phyloP scores from a whole-genome alignment of 371 early-diverging fungal species.

The Nematocida sp. region DNA sequence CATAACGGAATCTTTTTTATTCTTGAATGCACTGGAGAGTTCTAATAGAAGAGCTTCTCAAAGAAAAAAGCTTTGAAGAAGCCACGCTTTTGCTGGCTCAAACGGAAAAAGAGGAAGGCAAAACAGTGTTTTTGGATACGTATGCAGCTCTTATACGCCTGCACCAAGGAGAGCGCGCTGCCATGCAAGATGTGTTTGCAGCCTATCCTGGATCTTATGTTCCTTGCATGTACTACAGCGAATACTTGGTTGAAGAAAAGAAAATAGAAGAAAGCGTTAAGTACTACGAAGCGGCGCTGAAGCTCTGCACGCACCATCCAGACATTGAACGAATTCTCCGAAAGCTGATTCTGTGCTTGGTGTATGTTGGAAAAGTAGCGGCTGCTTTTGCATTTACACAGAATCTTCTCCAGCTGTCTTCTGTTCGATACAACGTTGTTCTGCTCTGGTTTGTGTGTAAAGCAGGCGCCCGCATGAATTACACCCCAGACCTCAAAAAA shows the following conservation, averaged over 20 bases:
- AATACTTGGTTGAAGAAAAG: slow-evolving; percentile 1
- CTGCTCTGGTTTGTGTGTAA: background rate
- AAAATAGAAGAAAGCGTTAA: background rate
- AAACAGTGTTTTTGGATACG: background rate
- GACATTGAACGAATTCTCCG: background rate
- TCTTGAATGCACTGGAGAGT: background rate
- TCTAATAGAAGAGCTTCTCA: background rate
- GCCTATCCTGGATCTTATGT: background rate
- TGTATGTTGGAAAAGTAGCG: background rate
- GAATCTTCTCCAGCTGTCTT: background rate
- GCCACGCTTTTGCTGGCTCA: background rate
- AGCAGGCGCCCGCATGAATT: too few relatives aligned
- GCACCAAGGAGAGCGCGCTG: background rate
- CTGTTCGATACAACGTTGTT: background rate
- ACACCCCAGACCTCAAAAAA: too few relatives aligned
- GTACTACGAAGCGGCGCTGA: background rate
- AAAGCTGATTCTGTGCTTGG: background rate
- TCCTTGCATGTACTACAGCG: slow-evolving; percentile 6
- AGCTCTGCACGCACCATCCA: background rate
- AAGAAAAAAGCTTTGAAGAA: background rate
- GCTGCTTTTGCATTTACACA: slow-evolving; percentile 12
- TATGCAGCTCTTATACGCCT: background rate
- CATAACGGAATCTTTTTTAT: too few relatives aligned
- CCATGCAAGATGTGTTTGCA: background rate
- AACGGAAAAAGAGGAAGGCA: background rate